Base-by-base conservation (phyloP, 2,329 filamentous ascomycete genomes). In the Hymenoscyphus scutula region DNA sequence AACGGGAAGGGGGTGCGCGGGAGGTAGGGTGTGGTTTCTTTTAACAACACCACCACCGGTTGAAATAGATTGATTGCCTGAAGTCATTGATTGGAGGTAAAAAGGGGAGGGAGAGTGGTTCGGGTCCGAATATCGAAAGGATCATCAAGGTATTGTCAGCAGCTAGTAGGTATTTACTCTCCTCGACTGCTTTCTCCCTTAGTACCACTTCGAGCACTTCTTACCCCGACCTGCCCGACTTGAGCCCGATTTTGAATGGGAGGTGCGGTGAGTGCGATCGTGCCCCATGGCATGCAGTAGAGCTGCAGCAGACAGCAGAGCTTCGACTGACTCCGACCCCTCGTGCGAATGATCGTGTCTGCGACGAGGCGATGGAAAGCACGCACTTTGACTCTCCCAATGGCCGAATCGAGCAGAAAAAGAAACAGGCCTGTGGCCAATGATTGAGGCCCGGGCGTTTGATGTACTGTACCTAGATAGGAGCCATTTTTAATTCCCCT, bases 51-150 rank as follows among this genome's bases (percentile, higher is more conserved):
- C 41, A 48, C 41, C 17, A 48, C 41, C 17, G 41, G 41, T 48
- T 48, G 41, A 48, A 48, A 48, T 48, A 25, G 41, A 48, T 48
- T 48, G 41, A 23, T 19, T 48, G 41, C 41, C 41, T 48, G 19
- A 48, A n/a, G 38, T 5, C 6, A 45, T 19, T 23, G 17, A 45
- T 45, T 45, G 38, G 30, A n/a, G n/a, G 38, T n/a, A 17, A 45
- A 45, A 8, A n/a, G n/a, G 17, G 15, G 37, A 38, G 37, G 4
- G 15, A 5, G n/a, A n/a, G n/a, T n/a, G n/a, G n/a, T n/a, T 41
- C 15, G 5, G 6, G 7, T 19, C n/a, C 5, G 7, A 19, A 45
- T 45, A 19, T 45, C 17, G 38, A 45, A 45, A 45, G 38, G 38
- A 45, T 45, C 17, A 45, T 45, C 38, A 5, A 32, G 30, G 30